A percentile compares a stretch with the other conserved stretches of the same genome.
phyloP scores from a whole-genome alignment of 163 green algal species.

The Prototheca cutis region DNA sequence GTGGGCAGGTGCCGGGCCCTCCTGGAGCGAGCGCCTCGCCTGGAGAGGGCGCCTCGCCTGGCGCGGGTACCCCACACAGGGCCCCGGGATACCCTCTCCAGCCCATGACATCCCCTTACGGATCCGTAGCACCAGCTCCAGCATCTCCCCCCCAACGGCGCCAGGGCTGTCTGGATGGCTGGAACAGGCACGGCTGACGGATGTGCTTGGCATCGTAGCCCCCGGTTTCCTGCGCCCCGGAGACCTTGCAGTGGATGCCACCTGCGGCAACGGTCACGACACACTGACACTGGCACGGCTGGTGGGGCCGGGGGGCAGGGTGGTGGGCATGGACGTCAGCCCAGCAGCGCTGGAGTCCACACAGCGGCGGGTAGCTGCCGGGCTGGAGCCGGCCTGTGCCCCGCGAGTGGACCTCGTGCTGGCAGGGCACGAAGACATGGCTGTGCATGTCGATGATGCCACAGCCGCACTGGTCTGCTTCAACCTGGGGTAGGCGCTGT shows the following conservation, averaged over 20 bases:
- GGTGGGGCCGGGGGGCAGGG: constrained; percentile 37
- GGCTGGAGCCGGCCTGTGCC: constrained; percentile 9
- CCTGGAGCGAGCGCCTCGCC: too few relatives aligned
- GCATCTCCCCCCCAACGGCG: too few relatives aligned
- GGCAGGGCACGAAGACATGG: constrained; percentile 37
- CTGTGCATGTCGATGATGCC: neutral
- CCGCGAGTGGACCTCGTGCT: constrained; percentile 24
- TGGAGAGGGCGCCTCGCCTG: too few relatives aligned
- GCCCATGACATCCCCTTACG: too few relatives aligned
- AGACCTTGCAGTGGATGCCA: constrained; percentile 62
- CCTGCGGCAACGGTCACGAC: constrained; percentile 65
- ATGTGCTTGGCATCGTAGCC: constrained; percentile 28
- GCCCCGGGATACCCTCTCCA: too few relatives aligned
- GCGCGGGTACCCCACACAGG: too few relatives aligned
- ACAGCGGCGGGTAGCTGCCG: constrained; percentile 4
- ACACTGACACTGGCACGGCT: constrained; percentile 45
- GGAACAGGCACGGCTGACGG: constrained; percentile 15
- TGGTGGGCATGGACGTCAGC: constrained; percentile 60
- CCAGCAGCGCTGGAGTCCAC: constrained; percentile 28
- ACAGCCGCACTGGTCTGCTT: constrained; percentile 33
- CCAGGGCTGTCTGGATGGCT: constrained; percentile 4
- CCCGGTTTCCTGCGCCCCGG: constrained; percentile 37
- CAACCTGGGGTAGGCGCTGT: constrained; percentile 27
- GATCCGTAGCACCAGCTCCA: too few relatives aligned
- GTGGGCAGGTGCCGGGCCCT: too few relatives aligned